Evolutionary conservation across 352 stramenopile genomes (phyloP), one percentile per base, ranked within the genome.

Genomic region (Globisporangium canariense): DNA sequence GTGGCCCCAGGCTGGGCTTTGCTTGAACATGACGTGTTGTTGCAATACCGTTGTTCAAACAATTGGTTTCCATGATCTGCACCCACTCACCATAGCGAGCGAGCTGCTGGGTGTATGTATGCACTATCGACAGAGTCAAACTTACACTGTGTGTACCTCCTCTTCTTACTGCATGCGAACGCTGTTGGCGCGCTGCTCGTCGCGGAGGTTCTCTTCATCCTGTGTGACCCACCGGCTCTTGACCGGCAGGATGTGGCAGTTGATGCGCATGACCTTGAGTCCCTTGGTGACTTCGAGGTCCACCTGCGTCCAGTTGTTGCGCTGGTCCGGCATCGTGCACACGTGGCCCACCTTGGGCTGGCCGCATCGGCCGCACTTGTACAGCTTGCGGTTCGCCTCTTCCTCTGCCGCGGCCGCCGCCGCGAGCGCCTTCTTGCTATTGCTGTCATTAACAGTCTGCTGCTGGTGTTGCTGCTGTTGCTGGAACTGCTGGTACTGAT

Each of bases 311-410:
- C 86, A 92, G 71, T 94, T 94, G 71, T 94, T 94, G 60, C 86
- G 83, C 60, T 91, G 74, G 55, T 94, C 86, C 16, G 86, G 86
- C 79, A 94, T 91, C 9, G 86, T 92, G 66, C 86, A 95, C 49
- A 93, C 83, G 62, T 95, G 86, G 41, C 85, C 85, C 30, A 95
- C 86, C 71, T 95, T 95, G 43, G 85, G 83, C 59, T 95, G 84
- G 0, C 86, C 86, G 50, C 86, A 95, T 41, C 86, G 84, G 5
- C 86, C 86, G 58, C 86, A 95, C 70, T 95, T 95, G 83, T 95
- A 95, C 72, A 86, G 68, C 67, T 93, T 93, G 41, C 83, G 81
- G 65, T 84, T 88, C 53, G 67, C 62, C 16, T 88, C 79, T 38
- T 81, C 73, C 18, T 30, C 61, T 0, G 45, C 62, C 3, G 49